phyloP scores from a whole-genome alignment of 441 rosid species.

The Aleurites moluccanus region DNA sequence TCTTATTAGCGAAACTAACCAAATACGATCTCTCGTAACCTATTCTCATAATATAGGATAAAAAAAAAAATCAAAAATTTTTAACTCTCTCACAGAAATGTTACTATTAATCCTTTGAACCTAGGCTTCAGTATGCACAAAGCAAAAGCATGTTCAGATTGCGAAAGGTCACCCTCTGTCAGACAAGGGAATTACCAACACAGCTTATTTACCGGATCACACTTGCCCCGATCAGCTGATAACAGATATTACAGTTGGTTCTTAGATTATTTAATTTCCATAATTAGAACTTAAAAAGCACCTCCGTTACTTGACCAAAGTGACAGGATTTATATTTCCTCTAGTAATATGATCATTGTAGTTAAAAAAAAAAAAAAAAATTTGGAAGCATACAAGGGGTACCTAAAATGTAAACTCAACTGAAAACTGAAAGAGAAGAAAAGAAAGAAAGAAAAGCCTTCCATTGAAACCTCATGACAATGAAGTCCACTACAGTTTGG shows the following conservation, averaged over 20 bases:
- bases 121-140: no score
- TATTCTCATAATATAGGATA: no score
- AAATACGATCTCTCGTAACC: no score
- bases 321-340: not conserved
- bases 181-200: no score
- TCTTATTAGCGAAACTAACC: no score
- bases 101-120: not conserved
- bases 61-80: no score
- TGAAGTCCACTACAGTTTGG: not conserved
- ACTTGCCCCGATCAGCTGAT: no score
- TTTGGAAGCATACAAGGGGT: slow-evolving; percentile 4
- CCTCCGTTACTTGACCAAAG: not conserved
- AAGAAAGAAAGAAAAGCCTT: not conserved
- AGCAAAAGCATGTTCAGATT: no score
- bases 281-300: not conserved
- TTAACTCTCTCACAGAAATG: no score
- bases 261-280: not conserved
- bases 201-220: no score
- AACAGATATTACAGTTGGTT: not conserved
- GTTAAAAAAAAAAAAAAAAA: not conserved
- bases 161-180: no score
- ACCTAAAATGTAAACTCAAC: not conserved
- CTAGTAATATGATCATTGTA: not conserved
- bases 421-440: no score
- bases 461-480: not conserved